These are phyloP conservation scores for Erysimum pusillum DNA, from an alignment of 441 rosid species.

Conservation along the genomic window DNA sequence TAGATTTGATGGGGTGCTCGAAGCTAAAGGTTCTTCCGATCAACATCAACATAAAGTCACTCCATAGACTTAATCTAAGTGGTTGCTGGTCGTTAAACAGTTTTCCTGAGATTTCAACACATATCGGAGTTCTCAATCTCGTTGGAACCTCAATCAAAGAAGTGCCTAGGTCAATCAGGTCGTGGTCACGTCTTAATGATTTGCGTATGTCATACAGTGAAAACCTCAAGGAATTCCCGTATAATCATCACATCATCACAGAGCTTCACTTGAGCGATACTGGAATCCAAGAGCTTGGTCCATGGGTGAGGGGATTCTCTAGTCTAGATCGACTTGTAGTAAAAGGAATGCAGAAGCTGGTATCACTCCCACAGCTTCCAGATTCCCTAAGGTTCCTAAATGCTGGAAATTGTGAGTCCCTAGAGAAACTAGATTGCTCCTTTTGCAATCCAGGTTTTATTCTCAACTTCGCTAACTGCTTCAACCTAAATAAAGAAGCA, in stretches of 20 bases:
- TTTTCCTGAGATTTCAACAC: no score
- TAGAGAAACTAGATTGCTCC: no score
- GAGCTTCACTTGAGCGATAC: background rate
- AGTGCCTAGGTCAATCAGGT: background rate
- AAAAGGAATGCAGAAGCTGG: background rate
- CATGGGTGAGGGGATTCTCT: background rate
- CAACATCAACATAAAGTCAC: no score
- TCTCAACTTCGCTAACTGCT: background rate
- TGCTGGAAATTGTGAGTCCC: background rate
- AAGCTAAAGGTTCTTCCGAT: no score
- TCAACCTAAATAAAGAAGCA: background rate
- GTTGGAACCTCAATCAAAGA: background rate
- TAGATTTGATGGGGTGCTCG: no score
- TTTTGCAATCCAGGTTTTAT: background rate
- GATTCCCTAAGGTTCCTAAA: background rate
- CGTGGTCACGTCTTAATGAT: background rate
- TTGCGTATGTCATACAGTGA: background rate
- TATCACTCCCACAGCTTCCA: conserved; percentile 1
- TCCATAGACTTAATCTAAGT: no score
- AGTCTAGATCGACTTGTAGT: rapidly evolving
- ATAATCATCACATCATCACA: background rate
- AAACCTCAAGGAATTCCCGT: background rate
- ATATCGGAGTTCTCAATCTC: no score
- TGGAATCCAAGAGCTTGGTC: background rate
- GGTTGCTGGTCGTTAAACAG: no score